Evolutionary conservation across 805 yeast species (phyloP).

Genomic region (Lipomyces anomalus): DNA sequence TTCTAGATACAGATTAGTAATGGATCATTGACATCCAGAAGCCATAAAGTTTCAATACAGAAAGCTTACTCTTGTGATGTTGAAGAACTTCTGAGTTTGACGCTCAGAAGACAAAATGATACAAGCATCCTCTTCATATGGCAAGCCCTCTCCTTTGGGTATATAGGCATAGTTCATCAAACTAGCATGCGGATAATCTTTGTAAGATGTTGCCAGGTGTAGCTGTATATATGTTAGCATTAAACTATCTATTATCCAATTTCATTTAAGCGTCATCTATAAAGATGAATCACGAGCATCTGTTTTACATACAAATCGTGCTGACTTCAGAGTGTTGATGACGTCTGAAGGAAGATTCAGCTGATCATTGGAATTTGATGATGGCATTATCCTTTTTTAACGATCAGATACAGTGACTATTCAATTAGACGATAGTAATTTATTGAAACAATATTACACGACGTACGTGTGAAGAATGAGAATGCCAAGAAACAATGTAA

Average conservation of each 20-base stretch:
- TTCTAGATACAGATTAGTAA: conserved; percentile 36
- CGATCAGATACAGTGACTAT: no score
- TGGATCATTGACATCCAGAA: no score
- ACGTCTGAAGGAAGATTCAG: conserved; percentile 16
- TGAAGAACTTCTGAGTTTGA: conserved; percentile 66
- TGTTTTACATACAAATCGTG: conserved; percentile 16
- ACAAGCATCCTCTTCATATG: conserved; percentile 40
- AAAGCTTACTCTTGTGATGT: conserved; percentile 41
- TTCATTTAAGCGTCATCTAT: no score
- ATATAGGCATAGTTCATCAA: conserved; percentile 85
- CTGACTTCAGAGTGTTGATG: conserved; percentile 14
- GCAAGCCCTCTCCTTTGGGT: conserved; percentile 30
- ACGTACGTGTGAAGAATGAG: no score
- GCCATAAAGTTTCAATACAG: neutral
- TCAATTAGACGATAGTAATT: no score
- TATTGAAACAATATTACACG: no score
- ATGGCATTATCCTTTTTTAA: no score
- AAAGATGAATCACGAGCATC: neutral
- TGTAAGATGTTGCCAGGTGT: conserved; percentile 75
- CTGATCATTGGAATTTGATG: neutral
- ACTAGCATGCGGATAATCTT: conserved; percentile 77
- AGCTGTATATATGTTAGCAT: conserved; percentile 36
- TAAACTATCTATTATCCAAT: no score
- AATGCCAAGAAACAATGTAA: no score
- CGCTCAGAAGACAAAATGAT: conserved; percentile 69